Evolutionary conservation across 2,329 filamentous ascomycete species (phyloP), one percentile per base, ranked within the genome.

Genomic region (Beauveria asiatica): DNA sequence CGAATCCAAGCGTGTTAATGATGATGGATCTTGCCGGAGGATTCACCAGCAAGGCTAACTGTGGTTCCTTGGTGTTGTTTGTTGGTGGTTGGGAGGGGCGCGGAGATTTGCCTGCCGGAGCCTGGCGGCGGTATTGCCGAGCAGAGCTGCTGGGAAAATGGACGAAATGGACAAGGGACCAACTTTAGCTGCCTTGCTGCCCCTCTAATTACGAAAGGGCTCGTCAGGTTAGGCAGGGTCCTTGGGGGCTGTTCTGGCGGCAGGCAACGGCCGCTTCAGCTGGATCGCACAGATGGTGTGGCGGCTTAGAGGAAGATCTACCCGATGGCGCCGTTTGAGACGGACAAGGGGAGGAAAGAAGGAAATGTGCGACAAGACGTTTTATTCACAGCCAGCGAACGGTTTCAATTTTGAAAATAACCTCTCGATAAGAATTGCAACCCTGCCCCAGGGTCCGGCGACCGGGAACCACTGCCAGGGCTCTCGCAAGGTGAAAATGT

Each of bases 31-130:
- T 53, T 27, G 37, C 51, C 51, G 37, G 51, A 30, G 17, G 16
- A 19, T 19, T 23, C 23, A 54, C 16, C 13, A 30, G 8, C 16
- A 25, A 54, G 51, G 51, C 51, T 54, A 54, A 54, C 51, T 54
- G 51, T 54, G 51, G 51, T 44, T 42, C 51, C 39, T 42, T 54
- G 39, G 39, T 53, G 51, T 54, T 42, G 37, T 54, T 54, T 54
- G 51, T 23, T 44, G 51, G 23, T n/a, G 51, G 37, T 54, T 54
- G 51, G 51, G 51, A 54, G 51, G 51, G 51, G 51, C 51, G 13
- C 39, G 8, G 51, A 54, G 39, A 44, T 54, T 54, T 54, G 51
- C 51, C 51, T 54, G 51, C 51, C 51, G 51, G 51, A n/a, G 21
- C 5, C 25, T 19, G 25, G 13, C 27, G 46, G 9, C 41, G 16